Evolutionary conservation across 2,329 filamentous ascomycete species (phyloP).

Genomic region (Chlorencoelia australis): DNA sequence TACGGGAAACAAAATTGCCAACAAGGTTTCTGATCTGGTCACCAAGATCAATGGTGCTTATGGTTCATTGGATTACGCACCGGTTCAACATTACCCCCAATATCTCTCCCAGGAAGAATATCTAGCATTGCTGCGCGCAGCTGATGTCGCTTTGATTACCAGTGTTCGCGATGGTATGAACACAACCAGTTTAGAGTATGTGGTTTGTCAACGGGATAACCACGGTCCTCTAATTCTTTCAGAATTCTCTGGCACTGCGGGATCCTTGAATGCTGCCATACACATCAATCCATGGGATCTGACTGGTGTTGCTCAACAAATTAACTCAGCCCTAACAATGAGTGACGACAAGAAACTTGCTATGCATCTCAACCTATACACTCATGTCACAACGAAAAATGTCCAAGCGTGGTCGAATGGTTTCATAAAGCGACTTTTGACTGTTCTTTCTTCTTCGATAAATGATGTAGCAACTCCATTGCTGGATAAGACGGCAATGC

Average conservation of each 20-base stretch:
- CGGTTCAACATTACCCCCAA: conserved; percentile 90
- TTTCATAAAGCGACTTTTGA: conserved; percentile 69
- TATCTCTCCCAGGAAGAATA: conserved; percentile 87
- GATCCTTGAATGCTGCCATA: conserved; percentile 73
- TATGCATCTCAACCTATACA: conserved; percentile 68
- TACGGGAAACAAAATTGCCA: conserved; percentile 69
- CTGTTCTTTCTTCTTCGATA: conserved; percentile 68
- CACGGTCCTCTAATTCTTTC: conserved; percentile 87
- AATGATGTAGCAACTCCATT: conserved; percentile 69
- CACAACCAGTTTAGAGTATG: conserved; percentile 89
- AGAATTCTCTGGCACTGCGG: conserved; percentile 91
- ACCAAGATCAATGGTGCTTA: conserved; percentile 86
- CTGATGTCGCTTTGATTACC: conserved; percentile 88
- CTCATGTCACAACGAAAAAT: conserved; percentile 75
- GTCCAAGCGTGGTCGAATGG: conserved; percentile 78
- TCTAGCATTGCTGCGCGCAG: conserved; percentile 82
- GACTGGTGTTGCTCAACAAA: conserved; percentile 70
- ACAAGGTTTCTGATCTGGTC: conserved; percentile 82
- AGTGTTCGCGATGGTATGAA: conserved; percentile 97
- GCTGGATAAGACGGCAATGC: conserved; percentile 63
- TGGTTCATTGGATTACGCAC: conserved; percentile 79
- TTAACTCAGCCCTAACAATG: conserved; percentile 76
- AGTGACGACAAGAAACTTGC: conserved; percentile 49
- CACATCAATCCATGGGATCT: conserved; percentile 97
- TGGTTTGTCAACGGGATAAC: conserved; percentile 80